Percentiles rank a stretch among this genome's conserved stretches.
These are phyloP conservation scores for Cucurbita ficifolia DNA, from an alignment of 306 rosid species.

Conservation along the genomic window DNA sequence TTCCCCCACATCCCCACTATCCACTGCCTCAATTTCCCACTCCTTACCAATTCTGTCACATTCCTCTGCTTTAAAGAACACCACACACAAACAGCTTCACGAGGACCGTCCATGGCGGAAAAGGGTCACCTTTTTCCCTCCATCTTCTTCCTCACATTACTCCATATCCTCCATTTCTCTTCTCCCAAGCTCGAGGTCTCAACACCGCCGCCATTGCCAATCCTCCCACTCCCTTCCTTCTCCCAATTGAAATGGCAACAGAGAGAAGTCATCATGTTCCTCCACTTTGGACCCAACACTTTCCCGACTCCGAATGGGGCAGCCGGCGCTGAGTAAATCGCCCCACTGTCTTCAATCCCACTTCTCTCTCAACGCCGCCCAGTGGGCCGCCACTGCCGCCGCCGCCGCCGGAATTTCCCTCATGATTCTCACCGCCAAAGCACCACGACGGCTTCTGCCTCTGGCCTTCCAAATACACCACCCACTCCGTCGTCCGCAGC, in stretches of 20 bases:
- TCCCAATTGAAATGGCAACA: slow-evolving; percentile 95
- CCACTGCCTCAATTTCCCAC: too few relatives aligned
- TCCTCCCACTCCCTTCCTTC: slow-evolving; percentile 76
- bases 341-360: slow-evolving; percentile 61
- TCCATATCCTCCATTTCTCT: slow-evolving; percentile 14
- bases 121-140: not conserved
- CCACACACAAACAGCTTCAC: not conserved
- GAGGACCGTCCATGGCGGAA: not conserved
- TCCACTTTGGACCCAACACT: slow-evolving; percentile 92
- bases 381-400: slow-evolving; percentile 57
- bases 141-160: slow-evolving; percentile 16
- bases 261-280: slow-evolving; percentile 89
- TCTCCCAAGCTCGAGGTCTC: slow-evolving; percentile 15
- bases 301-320: slow-evolving; percentile 73
- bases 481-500: slow-evolving; percentile 53
- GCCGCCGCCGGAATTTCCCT: slow-evolving; percentile 65
- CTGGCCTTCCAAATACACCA: slow-evolving; percentile 90
- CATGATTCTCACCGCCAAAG: slow-evolving; percentile 72
- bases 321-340: slow-evolving; percentile 55
- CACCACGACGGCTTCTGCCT: slow-evolving; percentile 96
- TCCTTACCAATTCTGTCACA: not conserved
- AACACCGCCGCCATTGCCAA: slow-evolving; percentile 64
- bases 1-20: not conserved
- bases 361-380: slow-evolving; percentile 33
- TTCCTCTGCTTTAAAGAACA: not conserved